Evolutionary conservation across 768 basidiomycete species (phyloP), one percentile per base, ranked within the genome.

Genomic region (Boletellus emodensis): DNA sequence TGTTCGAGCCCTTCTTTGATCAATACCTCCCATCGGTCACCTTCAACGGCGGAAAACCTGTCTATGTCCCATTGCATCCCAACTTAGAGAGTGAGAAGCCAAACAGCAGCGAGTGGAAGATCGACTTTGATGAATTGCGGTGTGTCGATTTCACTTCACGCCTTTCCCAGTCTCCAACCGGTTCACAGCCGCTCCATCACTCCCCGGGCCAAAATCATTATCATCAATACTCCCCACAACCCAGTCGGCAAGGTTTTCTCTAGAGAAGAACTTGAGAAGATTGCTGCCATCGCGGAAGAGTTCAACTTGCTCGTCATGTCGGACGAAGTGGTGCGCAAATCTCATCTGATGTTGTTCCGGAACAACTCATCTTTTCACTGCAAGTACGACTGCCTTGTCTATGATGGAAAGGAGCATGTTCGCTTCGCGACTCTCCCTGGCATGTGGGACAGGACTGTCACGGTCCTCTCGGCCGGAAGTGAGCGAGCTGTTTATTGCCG

Each of bases 1-100:
- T 97, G 81, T 94, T 98, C 63, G 96, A 98, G 70, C 95, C 94
- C 2, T 96, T 92, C 77, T 97, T 96, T 64, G 94, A 97, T 64
- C 94, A 97, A 67, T 95, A 94, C 67, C 78, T 94, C 45, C 87
- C 94, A 20, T 91, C 90, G 6, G 86, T 95, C 46, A 88, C 86
- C 26, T 96, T 97, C 81, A 94, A 95, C 60, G 90, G 90, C 28
- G 95, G 93, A 40, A 84, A 81, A 54, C 93, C 94, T 12, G 85
- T 97, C 41, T 97, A 90, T 64, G 93, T 99, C 10, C 95, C 96
- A 5, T 75, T 99, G 18, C 94, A 96, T 61, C 95, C 96, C 1
- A 88, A 93, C n/a, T 63, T 71, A 12, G 61, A 70, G 26, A 63
- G 71, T 28, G 67, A 71, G 24, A 77, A 76, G 48, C 76, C 80